Conservation (phyloP, 805 yeast genomes). For the Wickerhamiella nectarea region DNA sequence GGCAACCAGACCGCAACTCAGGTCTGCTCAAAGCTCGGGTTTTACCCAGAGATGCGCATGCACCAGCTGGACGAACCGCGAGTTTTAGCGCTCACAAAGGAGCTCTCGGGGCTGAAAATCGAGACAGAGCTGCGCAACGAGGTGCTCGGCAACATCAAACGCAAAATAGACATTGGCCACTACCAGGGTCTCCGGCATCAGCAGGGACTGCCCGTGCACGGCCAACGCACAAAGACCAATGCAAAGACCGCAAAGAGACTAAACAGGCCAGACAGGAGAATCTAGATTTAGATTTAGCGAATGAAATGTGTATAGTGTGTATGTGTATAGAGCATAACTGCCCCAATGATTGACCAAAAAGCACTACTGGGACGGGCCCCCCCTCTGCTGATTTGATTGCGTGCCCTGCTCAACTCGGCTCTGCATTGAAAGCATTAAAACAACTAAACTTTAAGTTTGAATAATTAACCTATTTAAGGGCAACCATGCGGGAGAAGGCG, state of each 20-base stretch:
- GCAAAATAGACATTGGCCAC: constrained; percentile 70
- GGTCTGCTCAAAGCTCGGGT: constrained; percentile 76
- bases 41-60: constrained; percentile 89
- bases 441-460: too few species aligned
- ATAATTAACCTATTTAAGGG: constrained; percentile 18
- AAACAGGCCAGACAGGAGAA: constrained; percentile 49
- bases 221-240: constrained; percentile 85
- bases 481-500: constrained; percentile 22
- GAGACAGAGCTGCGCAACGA: constrained; percentile 60
- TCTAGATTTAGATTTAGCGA: too few species aligned
- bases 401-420: too few species aligned
- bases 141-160: constrained; percentile 54
- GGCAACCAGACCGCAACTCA: constrained; percentile 60
- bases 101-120: constrained; percentile 65
- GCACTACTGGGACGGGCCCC: too few species aligned
- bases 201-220: constrained; percentile 63
- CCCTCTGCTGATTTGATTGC: too few species aligned
- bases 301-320: neutral
- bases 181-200: constrained; percentile 86
- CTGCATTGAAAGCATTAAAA: too few species aligned
- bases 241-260: constrained; percentile 80
- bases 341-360: too few species aligned
- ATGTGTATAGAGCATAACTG: neutral
- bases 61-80: constrained; percentile 84
- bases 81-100: constrained; percentile 73